Conservation (phyloP, 202 grass and related monocot genomes). For the Zizania palustris region DNA sequence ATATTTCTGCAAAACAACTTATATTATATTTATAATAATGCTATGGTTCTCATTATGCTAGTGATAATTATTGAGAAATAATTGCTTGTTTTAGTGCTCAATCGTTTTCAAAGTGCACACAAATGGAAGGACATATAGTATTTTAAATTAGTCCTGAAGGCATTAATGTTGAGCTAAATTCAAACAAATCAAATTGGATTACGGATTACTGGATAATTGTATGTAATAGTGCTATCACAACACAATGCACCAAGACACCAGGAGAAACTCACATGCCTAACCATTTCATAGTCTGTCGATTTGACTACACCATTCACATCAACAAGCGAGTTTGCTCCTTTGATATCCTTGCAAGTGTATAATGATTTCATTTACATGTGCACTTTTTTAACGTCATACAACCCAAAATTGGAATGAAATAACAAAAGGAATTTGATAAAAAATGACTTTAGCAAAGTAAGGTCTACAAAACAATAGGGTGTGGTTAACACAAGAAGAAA, state of each 20-base stretch:
- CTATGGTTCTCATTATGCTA: neutral
- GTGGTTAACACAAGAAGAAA: constrained; percentile 5
- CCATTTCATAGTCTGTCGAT: constrained; percentile 94
- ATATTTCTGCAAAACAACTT: constrained; percentile 25
- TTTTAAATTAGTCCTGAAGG: constrained; percentile 14
- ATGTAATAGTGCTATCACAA: neutral
- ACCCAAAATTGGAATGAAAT: neutral
- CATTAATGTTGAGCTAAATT: neutral
- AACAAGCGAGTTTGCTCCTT: constrained; percentile 97
- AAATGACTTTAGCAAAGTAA: neutral
- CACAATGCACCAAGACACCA: neutral
- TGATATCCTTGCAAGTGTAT: constrained; percentile 83
- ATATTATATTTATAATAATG: neutral
- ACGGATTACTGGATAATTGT: constrained; percentile 18
- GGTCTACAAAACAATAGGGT: neutral
- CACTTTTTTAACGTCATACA: constrained; percentile 32
- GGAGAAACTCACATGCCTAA: constrained; percentile 80
- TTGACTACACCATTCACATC: constrained; percentile 93
- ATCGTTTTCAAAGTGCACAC: constrained; percentile 8
- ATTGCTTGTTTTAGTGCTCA: neutral
- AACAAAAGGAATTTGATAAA: constrained; percentile 20
- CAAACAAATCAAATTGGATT: constrained; percentile 6
- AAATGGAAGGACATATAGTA: constrained; percentile 8
- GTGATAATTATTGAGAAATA: constrained; percentile 20
- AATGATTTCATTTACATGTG: constrained; percentile 32